These are phyloP conservation scores for Lactarius hengduanensis DNA, from an alignment of 768 basidiomycete genomes.

Conservation along the genomic window DNA sequence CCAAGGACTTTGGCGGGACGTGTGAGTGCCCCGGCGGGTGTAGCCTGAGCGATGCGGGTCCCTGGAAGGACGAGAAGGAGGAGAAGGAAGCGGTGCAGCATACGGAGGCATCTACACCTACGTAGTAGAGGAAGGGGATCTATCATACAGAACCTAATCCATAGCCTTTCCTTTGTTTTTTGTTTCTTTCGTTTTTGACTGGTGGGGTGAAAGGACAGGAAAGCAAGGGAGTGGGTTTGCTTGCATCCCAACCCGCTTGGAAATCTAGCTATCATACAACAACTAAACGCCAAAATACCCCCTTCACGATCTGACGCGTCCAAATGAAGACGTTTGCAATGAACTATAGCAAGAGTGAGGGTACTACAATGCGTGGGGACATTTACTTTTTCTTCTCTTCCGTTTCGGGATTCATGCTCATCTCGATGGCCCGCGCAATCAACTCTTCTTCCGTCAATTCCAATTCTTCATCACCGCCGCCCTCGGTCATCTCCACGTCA, in stretches of 20 bases:
- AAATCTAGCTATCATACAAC: constrained; percentile 9
- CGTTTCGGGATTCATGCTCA: constrained; percentile 75
- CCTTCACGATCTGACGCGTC: not conserved
- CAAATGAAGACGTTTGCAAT: not conserved
- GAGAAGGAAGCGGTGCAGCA: not conserved
- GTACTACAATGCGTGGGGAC: not conserved
- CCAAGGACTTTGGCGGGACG: constrained; percentile 78
- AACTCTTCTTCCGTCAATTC: constrained; percentile 84
- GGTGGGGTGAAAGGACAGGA: not conserved
- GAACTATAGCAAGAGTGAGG: constrained; percentile 2
- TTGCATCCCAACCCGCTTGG: constrained; percentile 1
- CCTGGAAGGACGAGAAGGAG: constrained; percentile 61
- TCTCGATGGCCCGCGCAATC: constrained; percentile 86
- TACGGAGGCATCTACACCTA: not conserved
- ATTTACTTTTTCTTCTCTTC: constrained; percentile 45
- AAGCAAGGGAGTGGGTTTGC: not conserved
- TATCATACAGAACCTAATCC: constrained; percentile 12
- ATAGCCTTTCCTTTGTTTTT: not conserved
- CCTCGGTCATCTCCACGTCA: constrained; percentile 45
- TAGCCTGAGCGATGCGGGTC: constrained; percentile 85
- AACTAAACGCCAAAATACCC: not conserved
- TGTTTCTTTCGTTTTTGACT: not conserved
- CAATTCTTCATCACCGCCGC: constrained; percentile 64
- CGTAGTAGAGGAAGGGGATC: constrained; percentile 6
- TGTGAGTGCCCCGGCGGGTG: constrained; percentile 82